These are phyloP conservation scores for Macrolepiota albuminosa DNA, from an alignment of 768 basidiomycete species.

Conservation along the genomic window DNA sequence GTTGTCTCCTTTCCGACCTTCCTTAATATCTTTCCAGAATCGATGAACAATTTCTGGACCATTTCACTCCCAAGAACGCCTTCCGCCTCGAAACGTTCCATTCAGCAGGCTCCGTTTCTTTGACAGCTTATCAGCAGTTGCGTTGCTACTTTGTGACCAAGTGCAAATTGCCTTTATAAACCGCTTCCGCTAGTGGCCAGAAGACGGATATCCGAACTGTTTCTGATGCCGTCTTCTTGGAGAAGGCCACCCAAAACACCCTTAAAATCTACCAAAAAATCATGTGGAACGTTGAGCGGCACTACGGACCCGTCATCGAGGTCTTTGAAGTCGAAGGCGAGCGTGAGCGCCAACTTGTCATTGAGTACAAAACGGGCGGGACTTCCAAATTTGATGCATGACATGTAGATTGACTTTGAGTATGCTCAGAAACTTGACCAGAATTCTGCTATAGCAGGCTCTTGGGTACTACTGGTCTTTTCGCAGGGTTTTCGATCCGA, in stretches of 20 bases:
- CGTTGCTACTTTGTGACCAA: slow-evolving; percentile 97
- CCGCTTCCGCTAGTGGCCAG: slow-evolving; percentile 29
- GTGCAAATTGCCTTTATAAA: slow-evolving; percentile 70
- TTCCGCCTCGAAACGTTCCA: slow-evolving; percentile 97
- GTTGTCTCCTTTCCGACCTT: background rate
- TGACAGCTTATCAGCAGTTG: slow-evolving; percentile 84
- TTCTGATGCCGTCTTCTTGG: slow-evolving; percentile 86
- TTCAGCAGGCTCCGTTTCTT: slow-evolving; percentile 80
- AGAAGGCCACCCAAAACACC: slow-evolving; percentile 91
- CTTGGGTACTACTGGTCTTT: slow-evolving; percentile 54
- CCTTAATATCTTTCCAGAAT: slow-evolving; percentile 50
- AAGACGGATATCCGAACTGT: slow-evolving; percentile 84
- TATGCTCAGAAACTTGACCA: no score
- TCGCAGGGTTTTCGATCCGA: slow-evolving; percentile 97
- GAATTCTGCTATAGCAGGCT: no score
- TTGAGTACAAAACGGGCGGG: slow-evolving; percentile 95
- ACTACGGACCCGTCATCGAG: slow-evolving; percentile 93
- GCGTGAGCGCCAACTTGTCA: slow-evolving; percentile 88
- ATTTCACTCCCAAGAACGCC: slow-evolving; percentile 67
- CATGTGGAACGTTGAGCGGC: slow-evolving; percentile 80
- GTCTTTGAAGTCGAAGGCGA: slow-evolving; percentile 94
- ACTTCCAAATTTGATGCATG: slow-evolving; percentile 44
- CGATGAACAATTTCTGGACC: slow-evolving; percentile 86
- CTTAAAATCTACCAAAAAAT: slow-evolving; percentile 88
- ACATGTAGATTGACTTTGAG: no score